A percentile compares a stretch with the other conserved stretches of the same genome.
Evolutionary conservation across 2,329 filamentous ascomycete genomes (phyloP).

Genomic region (Dothideomycetidae sp.): DNA sequence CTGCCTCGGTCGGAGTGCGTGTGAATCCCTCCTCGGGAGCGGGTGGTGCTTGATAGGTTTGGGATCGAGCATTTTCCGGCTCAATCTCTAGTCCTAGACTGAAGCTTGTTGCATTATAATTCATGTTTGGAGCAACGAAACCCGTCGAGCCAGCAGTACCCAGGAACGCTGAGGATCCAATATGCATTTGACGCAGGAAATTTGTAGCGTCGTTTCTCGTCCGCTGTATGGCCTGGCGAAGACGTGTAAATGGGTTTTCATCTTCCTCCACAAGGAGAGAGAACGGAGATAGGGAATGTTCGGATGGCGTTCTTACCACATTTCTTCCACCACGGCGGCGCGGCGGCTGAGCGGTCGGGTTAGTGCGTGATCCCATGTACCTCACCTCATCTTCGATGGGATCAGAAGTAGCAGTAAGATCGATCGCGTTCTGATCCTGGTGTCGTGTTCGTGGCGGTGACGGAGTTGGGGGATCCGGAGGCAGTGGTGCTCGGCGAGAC

Average conservation of each 20-base stretch:
- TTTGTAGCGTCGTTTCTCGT: no score
- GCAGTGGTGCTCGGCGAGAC: constrained; percentile 13
- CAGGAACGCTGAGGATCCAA: no score
- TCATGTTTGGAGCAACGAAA: constrained; percentile 14
- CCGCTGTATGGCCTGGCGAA: no score
- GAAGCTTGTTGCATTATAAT: constrained; percentile 32
- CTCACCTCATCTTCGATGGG: neutral
- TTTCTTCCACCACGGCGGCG: no score
- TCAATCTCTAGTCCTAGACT: constrained; percentile 22
- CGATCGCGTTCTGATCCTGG: neutral
- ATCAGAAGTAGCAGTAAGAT: neutral
- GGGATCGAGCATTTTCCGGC: neutral
- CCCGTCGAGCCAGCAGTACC: no score
- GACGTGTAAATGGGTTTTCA: no score
- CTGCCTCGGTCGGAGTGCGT: constrained; percentile 55
- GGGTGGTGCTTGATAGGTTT: constrained; percentile 46
- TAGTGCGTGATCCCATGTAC: neutral
- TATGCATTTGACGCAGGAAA: no score
- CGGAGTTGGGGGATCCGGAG: constrained; percentile 5
- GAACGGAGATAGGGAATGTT: no score
- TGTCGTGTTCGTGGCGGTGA: neutral
- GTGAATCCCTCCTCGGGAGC: constrained; percentile 65
- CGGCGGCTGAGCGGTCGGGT: neutral
- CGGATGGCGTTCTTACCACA: no score
- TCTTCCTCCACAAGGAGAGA: no score